Base-by-base conservation (phyloP, 106 monocot genomes). In the Hemerocallis citrina region DNA sequence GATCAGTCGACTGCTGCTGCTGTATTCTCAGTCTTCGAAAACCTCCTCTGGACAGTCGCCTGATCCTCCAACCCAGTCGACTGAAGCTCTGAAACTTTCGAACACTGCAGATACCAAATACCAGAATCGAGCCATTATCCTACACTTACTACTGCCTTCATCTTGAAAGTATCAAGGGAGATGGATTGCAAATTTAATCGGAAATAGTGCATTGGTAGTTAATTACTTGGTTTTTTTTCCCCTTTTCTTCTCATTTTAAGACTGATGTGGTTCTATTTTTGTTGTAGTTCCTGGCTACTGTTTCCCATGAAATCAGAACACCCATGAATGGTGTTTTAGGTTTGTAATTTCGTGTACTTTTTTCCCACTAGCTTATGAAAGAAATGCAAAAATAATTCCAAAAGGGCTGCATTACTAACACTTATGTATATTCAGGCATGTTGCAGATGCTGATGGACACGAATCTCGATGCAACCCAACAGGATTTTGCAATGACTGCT, bases 321-420 rank as follows among this genome's bases (percentile, higher is more conserved):
- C 92, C 92, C 36, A 93, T 93, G 92, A 93, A 93, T 60, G 92
- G 92, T 47, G 92, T 93, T 42, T 74, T 93, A 81, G 92, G 92
- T 92, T 9, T 62, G 75, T 76, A 7, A 23, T 6, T 61, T 52
- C 13, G 1, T 64, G 33, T 14, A 35, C 22, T 68, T 58, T 9
- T 34, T 68, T 58, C 21, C 15, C 32, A 46, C 21, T 42, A 34
- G 3, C 14, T 12, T 23, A 35, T 5, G 25, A 17, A 1, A 14
- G n/a, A 13, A 29, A 29, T 52, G 28, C 0, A 14, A 29, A 29
- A 52, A 7, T 22, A 47, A 47, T 5, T n/a, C n/a, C n/a, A 52
- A 28, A 52, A 12, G 12, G 28, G 14, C 10, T 28, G 8, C 25
- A 1, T 16, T 54, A 32, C 31, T 54, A 54, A n/a, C 32, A 54